Conservation (phyloP, 2,329 filamentous ascomycete species). For the Aspergillus caelatus region DNA sequence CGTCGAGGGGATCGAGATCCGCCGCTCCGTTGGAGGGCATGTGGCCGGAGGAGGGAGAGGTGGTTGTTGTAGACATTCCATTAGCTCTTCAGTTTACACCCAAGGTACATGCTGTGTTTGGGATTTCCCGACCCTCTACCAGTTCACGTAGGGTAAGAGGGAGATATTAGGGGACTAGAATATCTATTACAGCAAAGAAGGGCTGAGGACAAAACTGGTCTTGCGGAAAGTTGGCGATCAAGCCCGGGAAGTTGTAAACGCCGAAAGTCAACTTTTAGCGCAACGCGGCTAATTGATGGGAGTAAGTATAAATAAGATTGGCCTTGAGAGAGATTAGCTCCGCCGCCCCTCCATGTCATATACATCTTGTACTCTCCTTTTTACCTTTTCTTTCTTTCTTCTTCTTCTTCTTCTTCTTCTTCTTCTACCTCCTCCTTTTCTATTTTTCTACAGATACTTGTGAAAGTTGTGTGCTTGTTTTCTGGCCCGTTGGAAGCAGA, state of each 20-base stretch:
- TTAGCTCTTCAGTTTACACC: conserved; percentile 29
- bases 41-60: conserved; percentile 32
- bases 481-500: background rate
- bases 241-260: background rate
- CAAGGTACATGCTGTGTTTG: conserved; percentile 26
- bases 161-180: conserved; percentile 2
- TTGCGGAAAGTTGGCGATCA: conserved; percentile 11
- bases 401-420: background rate
- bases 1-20: conserved; percentile 46
- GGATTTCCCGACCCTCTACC: conserved; percentile 10
- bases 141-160: background rate
- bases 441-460: background rate
- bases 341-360: background rate
- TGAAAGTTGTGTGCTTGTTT: background rate
- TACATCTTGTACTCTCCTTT: background rate
- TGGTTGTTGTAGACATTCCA: conserved; percentile 40
- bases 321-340: too few species aligned
- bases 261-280: conserved; percentile 8
- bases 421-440: background rate
- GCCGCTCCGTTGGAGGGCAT: conserved; percentile 43
- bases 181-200: conserved; percentile 3
- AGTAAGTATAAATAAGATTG: background rate
- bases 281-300: background rate
- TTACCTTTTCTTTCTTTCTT: background rate
- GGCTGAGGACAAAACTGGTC: background rate